phyloP scores from a whole-genome alignment of 352 stramenopile genomes.

The Pythium dissimile region DNA sequence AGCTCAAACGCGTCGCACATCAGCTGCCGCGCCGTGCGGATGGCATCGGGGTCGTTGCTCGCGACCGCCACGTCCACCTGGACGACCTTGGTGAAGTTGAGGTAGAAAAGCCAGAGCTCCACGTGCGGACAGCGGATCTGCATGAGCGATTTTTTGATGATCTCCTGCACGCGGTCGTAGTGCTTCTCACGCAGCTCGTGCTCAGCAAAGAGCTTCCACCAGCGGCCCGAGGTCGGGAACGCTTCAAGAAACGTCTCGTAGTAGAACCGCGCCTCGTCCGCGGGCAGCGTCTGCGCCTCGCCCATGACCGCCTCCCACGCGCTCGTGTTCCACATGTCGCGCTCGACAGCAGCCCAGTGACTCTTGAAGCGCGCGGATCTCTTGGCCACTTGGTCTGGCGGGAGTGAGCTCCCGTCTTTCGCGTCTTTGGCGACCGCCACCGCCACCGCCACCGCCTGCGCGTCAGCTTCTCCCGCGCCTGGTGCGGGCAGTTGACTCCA shows the following conservation, averaged over 20 bases:
- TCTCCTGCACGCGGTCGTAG: conserved; percentile 82
- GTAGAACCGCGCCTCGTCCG: conserved; percentile 61
- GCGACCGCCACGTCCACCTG: conserved; percentile 75
- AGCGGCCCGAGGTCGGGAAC: conserved; percentile 76
- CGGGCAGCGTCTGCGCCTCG: conserved; percentile 64
- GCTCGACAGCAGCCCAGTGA: conserved; percentile 44
- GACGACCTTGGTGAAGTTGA: conserved; percentile 85
- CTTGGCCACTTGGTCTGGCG: conserved; percentile 22
- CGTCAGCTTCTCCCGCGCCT: no score
- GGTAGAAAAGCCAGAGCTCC: conserved; percentile 86
- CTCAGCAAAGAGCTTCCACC: conserved; percentile 86
- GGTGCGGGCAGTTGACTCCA: conserved; percentile 46
- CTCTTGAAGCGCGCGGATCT: conserved; percentile 63
- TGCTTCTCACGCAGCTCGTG: conserved; percentile 84
- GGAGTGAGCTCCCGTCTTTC: conserved; percentile 13
- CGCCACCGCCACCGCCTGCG: neutral
- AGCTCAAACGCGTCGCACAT: conserved; percentile 86
- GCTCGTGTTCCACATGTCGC: conserved; percentile 67
- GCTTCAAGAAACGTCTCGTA: conserved; percentile 74
- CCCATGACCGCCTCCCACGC: conserved; percentile 79
- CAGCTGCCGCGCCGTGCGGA: conserved; percentile 58
- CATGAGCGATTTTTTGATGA: conserved; percentile 88
- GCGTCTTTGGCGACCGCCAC: neutral
- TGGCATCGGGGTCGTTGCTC: conserved; percentile 50
- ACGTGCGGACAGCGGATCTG: conserved; percentile 76